Base-by-base conservation (phyloP, 2,329 filamentous ascomycete genomes). In the Botrytis medusae region DNA sequence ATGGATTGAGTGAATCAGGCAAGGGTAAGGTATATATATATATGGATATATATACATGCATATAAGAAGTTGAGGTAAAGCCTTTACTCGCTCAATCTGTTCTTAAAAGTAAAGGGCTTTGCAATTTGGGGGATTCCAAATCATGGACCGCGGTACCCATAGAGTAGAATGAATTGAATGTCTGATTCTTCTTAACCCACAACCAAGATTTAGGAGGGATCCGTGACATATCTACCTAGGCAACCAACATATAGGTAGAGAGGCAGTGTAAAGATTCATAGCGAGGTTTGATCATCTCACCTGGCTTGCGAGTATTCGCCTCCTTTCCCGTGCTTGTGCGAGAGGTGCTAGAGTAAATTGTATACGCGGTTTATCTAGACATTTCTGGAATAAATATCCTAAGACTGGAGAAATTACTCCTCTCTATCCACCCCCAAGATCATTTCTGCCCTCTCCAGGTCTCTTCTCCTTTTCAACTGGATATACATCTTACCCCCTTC, bases 221-320 rank as follows among this genome's bases (percentile, higher is more conserved):
- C 48, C 48, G 48, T 51, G 48, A n/a, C 48, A n/a, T n/a, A n/a
- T 37, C 34, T 40, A 40, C 7, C 20, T 34, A 48, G 2, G 37
- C 32, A 14, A 46, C 40, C 46, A 51, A 25, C 22, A 51, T n/a
- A n/a, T n/a, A 51, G 46, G 22, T 14, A 51, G 46, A 25, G 48
- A 51, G 48, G 48, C 48, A 51, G 48, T n/a, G 48, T 51, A 51
- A n/a, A 51, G 20, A 54, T 54, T n/a, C 42, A 20, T 18, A 44
- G 12, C 16, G 20, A 59, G 67, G 10, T 44, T 69, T n/a, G 67
- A 69, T 40, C 67, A 60, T 69, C 67, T 46, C 67, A 60, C 67
- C 51, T 46, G 51, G 67, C 67, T 60, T 69, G 25, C 46, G 32
- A 60, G n/a, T 34, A 44, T 59, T 69, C 37, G 48, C 64, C 64